Conservation (phyloP, 23 red algal genomes). For the Gracilaria domingensis region DNA sequence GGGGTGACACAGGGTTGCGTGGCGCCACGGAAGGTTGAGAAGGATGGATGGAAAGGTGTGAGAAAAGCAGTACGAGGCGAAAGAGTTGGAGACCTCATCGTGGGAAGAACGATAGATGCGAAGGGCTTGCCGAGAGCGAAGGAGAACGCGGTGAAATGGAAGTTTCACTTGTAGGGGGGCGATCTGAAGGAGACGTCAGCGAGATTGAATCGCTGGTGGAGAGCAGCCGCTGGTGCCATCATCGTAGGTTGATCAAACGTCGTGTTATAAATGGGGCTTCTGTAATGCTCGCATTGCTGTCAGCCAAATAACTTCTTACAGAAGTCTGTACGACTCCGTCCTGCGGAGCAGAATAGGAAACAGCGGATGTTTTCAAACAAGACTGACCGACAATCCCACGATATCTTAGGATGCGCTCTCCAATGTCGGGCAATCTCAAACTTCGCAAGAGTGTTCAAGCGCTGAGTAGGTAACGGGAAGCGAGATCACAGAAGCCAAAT, state of each 20-base stretch:
- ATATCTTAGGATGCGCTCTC: too few relatives aligned
- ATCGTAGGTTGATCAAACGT: too few relatives aligned
- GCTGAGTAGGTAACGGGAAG: too few relatives aligned
- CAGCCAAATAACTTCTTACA: too few relatives aligned
- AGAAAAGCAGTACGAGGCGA: background rate
- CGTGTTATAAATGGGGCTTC: background rate
- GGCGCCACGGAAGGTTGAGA: background rate
- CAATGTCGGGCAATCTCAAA: too few relatives aligned
- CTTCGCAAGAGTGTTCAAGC: too few relatives aligned
- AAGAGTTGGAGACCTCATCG: background rate
- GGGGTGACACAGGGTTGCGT: background rate
- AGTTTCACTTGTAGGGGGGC: background rate
- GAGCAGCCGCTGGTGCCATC: background rate
- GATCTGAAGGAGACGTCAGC: constrained; percentile 19
- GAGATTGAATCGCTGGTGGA: constrained; percentile 2
- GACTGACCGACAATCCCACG: too few relatives aligned
- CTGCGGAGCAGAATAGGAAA: too few relatives aligned
- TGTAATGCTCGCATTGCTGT: background rate
- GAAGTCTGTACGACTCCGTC: too few relatives aligned
- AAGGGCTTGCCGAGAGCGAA: background rate
- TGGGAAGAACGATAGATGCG: background rate
- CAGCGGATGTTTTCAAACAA: too few relatives aligned
- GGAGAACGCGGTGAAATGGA: background rate
- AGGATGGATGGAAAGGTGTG: background rate
- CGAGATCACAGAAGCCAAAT: background rate